Evolutionary conservation across 305 asterid genomes (phyloP).

Genomic region (Fraxinus latifolia): DNA sequence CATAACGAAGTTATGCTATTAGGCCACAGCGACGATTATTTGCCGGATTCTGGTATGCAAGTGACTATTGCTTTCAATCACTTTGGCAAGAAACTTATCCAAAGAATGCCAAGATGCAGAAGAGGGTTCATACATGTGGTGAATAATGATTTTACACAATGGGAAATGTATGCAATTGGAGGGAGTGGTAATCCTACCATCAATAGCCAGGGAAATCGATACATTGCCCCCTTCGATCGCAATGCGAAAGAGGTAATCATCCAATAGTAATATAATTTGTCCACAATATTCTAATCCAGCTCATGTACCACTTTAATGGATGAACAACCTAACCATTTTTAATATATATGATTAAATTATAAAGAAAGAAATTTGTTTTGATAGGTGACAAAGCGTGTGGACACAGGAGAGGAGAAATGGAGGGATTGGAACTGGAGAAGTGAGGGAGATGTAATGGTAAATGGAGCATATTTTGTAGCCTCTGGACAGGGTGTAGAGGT

Average conservation of each 20-base stretch:
- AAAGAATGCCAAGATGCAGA: conserved; percentile 94
- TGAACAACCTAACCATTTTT: background rate
- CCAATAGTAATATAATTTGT: background rate
- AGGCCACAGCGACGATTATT: conserved; percentile 75
- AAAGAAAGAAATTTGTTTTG: background rate
- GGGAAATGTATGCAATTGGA: conserved; percentile 99
- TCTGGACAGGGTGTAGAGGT: conserved; percentile 82
- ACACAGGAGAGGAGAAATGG: conserved; percentile 59
- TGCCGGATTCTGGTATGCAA: conserved; percentile 95
- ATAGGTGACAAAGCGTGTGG: conserved; percentile 85
- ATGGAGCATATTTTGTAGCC: conserved; percentile 88
- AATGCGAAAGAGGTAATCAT: conserved; percentile 76
- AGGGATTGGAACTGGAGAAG: conserved; percentile 97
- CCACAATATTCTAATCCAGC: background rate
- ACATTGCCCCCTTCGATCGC: conserved; percentile 69
- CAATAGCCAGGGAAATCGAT: conserved; percentile 91
- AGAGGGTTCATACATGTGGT: conserved; percentile 90
- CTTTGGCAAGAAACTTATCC: conserved; percentile 65
- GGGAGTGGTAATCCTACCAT: conserved; percentile 99
- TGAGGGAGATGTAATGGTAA: conserved; percentile 85
- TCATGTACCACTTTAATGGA: background rate
- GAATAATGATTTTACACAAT: conserved; percentile 80
- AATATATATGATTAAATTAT: background rate
- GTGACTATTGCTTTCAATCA: conserved; percentile 90
- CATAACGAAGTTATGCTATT: conserved; percentile 87